Evolutionary conservation across 352 stramenopile species (phyloP).

Genomic region (Pythium pyrilobum): DNA sequence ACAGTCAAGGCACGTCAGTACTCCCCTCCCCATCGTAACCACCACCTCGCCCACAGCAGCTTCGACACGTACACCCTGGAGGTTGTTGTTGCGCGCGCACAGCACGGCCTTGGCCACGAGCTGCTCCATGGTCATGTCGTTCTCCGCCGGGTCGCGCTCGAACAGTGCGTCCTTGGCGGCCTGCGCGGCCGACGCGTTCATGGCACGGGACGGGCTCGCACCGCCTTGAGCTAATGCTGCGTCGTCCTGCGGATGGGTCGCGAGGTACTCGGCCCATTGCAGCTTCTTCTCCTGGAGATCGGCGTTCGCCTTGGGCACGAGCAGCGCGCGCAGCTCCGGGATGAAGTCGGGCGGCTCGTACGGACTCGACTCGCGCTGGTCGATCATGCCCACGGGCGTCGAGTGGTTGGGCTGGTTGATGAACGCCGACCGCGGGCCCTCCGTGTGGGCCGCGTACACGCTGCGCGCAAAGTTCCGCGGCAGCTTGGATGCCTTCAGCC

Average conservation of each 20-base stretch:
- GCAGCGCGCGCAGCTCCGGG: constrained; percentile 46
- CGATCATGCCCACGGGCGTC: constrained; percentile 61
- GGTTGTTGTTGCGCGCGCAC: constrained; percentile 76
- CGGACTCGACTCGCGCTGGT: constrained; percentile 48
- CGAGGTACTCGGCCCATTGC: constrained; percentile 35
- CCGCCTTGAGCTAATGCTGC: not conserved
- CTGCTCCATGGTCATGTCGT: constrained; percentile 36
- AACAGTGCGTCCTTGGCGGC: constrained; percentile 33
- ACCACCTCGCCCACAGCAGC: too few species aligned
- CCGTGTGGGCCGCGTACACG: constrained; percentile 50
- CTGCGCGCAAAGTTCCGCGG: constrained; percentile 53
- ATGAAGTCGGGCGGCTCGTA: constrained; percentile 61
- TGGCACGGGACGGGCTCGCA: not conserved
- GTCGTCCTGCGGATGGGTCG: constrained; percentile 1
- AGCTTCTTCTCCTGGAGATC: constrained; percentile 63
- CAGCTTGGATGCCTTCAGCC: constrained; percentile 48
- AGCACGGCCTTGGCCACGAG: constrained; percentile 46
- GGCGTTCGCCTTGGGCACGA: constrained; percentile 43
- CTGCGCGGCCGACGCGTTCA: constrained; percentile 2
- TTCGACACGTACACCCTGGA: constrained; percentile 43
- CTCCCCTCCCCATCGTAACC: too few species aligned
- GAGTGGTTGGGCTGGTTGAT: constrained; percentile 65
- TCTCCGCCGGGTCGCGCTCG: constrained; percentile 30
- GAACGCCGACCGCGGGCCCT: constrained; percentile 51
- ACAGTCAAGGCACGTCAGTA: too few species aligned